Evolutionary conservation across 108 stramenopile species (phyloP), one percentile per base, ranked within the genome.

Genomic region (Nitzschia putrida): DNA sequence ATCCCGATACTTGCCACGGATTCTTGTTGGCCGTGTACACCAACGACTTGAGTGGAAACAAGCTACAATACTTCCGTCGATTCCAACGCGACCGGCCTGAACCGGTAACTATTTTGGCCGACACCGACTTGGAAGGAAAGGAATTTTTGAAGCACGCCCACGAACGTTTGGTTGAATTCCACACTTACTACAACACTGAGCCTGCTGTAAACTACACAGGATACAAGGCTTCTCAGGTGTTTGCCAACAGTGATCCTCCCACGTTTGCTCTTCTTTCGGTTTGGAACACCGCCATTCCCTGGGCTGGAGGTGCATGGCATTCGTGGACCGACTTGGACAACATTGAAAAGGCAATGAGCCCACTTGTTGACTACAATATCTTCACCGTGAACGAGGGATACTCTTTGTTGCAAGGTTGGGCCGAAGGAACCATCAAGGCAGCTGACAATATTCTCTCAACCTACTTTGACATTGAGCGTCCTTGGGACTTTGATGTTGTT

Each of bases 281-380:
- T 14, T 76, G 75, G 75, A 71, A 69, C 39, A 64, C 21, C n/a
- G 68, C 61, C 16, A 44, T 57, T 29, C 38, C 37, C 3, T 34
- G 75, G 45, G 75, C 75, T 26, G 75, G 75, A 1, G 75, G 68
- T n/a, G 75, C 49, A 1, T 76, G 75, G 75, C 75, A 76, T 41
- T 18, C 24, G 13, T 76, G 75, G 75, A 76, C 68, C 22, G 75
- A 76, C n/a, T 24, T 57, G 26, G 21, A 21, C 52, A 61, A 64
- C 40, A 38, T 45, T 37, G 68, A 76, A 34, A 21, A 22, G 1
- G 69, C 69, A 7, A 53, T 39, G 53, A 50, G 54, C 18, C 69
- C 75, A 2, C 37, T 76, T 12, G 41, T 25, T 8, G 38, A 54
- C 23, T 45, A 38, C 41, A 37, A 57, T 3, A 64, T 76, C 60